Evolutionary conservation across 1,284 basidiomycete genomes (phyloP), one percentile per base, ranked within the genome.

Genomic region (Apiotrichum siamense): DNA sequence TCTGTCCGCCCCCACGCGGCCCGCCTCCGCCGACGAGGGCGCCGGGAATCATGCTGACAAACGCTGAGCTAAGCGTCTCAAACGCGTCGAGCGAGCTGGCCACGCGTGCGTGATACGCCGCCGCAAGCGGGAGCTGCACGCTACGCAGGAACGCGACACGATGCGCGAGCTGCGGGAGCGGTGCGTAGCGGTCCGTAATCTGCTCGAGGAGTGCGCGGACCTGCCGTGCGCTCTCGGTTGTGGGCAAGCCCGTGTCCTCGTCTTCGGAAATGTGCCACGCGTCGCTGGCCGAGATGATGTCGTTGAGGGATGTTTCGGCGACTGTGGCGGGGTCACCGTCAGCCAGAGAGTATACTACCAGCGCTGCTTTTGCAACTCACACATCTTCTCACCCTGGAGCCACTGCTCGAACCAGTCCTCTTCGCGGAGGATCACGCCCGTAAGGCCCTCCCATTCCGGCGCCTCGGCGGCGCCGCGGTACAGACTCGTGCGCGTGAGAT

Each of bases 111-210:
- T 83, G 80, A 67, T 96, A 97, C 1, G 80, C 75, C 47, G 86
- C 81, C 7, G 97, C 75, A 3, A 97, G 73, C 0, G 92, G 91
- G 9, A 96, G 76, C 73, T 98, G 94, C 11, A 96, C 82, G 9
- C 80, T 77, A 35, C 86, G 79, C 47, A 97, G 79, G 75, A 97
- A 97, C 12, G 84, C 83, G 0, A 85, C 82, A 17, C 85, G 84
- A 55, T 96, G 87, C 13, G 77, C 70, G 53, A 87, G 80, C 39
- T 81, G 80, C 0, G 93, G 92, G 0, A 97, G 77, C 0, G 89
- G 85, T 10, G 85, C 82, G 67, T 97, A 97, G 2, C 93, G 89
- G 68, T 94, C 92, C 84, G 90, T 91, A 48, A 94, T 83, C 71
- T 91, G 88, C 63, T 93, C 87, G 10, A 91, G 77, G 24, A 96